Evolutionary conservation across 371 early-diverging fungal species (phyloP).

Genomic region (Furculomyces boomerangus): DNA sequence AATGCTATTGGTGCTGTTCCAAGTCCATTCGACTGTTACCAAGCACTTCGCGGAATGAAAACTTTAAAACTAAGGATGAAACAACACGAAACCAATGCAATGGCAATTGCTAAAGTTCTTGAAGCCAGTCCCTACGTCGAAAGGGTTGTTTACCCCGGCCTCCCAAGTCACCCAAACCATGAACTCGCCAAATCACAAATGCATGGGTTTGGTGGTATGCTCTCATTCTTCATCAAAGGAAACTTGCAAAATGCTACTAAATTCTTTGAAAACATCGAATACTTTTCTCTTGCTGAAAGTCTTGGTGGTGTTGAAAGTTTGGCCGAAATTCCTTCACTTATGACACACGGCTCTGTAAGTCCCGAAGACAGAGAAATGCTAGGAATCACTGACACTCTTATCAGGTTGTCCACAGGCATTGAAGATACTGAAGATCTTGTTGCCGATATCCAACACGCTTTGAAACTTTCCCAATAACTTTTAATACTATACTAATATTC

Average conservation of each 20-base stretch:
- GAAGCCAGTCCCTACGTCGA: constrained; percentile 26
- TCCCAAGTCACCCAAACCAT: constrained; percentile 75
- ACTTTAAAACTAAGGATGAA: constrained; percentile 89
- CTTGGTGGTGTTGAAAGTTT: constrained; percentile 94
- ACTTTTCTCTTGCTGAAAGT: constrained; percentile 84
- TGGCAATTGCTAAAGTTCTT: constrained; percentile 65
- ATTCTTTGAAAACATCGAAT: constrained; percentile 60
- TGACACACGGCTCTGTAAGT: constrained; percentile 94
- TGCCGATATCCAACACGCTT: constrained; percentile 66
- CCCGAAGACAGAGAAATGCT: constrained; percentile 71
- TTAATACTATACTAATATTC: not conserved
- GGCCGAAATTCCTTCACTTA: constrained; percentile 89
- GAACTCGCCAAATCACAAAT: constrained; percentile 62
- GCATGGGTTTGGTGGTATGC: constrained; percentile 82
- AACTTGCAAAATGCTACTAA: constrained; percentile 54
- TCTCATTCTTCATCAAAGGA: constrained; percentile 77
- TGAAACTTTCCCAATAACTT: constrained; percentile 20
- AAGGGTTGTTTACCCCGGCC: constrained; percentile 79
- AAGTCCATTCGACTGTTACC: constrained; percentile 91
- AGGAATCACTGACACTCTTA: constrained; percentile 80
- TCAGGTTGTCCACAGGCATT: constrained; percentile 89
- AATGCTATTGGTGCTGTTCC: constrained; percentile 92
- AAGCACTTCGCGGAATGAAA: constrained; percentile 89
- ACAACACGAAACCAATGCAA: constrained; percentile 71
- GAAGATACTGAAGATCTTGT: constrained; percentile 87